A percentile compares a stretch with the other conserved stretches of the same genome.
Conservation (phyloP, 345 rosid genomes). For the Eutrema yunnanense region DNA sequence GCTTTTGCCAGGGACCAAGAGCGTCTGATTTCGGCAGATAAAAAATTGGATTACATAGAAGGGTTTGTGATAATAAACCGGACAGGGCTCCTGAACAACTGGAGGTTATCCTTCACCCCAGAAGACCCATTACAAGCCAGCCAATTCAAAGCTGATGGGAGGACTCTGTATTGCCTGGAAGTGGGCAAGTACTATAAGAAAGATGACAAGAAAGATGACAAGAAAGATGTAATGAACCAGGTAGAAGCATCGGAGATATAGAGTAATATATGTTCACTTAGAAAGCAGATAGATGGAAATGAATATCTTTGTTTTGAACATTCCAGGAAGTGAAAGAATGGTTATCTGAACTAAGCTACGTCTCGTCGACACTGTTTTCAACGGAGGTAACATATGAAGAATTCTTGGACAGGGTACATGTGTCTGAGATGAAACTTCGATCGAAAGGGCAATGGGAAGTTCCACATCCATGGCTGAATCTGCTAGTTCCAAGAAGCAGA, state of each 20-base stretch:
- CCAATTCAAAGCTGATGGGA: constrained; percentile 70
- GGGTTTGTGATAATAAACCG: constrained; percentile 87
- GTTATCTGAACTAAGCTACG: constrained; percentile 55
- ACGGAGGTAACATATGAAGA: constrained; percentile 71
- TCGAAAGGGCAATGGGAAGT: constrained; percentile 94
- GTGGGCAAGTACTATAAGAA: constrained; percentile 66
- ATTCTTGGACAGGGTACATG: constrained; percentile 90
- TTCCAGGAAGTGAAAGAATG: constrained; percentile 59
- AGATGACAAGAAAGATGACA: constrained; percentile 31
- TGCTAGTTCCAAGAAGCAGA: constrained; percentile 75
- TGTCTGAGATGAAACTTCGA: constrained; percentile 71
- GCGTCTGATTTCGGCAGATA: constrained; percentile 49
- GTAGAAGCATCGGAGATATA: constrained; percentile 28
- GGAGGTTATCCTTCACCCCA: constrained; percentile 83
- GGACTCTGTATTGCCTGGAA: constrained; percentile 78
- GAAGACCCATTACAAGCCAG: constrained; percentile 74
- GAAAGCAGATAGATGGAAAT: not conserved
- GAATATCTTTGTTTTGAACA: not conserved
- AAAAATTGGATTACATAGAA: constrained; percentile 72
- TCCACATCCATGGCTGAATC: constrained; percentile 99
- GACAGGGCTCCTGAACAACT: constrained; percentile 71
- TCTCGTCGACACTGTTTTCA: constrained; percentile 64
- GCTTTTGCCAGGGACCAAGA: constrained; percentile 80
- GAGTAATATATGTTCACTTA: not conserved
- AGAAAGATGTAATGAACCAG: constrained; percentile 38